These are phyloP conservation scores for Pelargonium cotyledonis DNA, from an alignment of 441 rosid genomes.

Conservation along the genomic window DNA sequence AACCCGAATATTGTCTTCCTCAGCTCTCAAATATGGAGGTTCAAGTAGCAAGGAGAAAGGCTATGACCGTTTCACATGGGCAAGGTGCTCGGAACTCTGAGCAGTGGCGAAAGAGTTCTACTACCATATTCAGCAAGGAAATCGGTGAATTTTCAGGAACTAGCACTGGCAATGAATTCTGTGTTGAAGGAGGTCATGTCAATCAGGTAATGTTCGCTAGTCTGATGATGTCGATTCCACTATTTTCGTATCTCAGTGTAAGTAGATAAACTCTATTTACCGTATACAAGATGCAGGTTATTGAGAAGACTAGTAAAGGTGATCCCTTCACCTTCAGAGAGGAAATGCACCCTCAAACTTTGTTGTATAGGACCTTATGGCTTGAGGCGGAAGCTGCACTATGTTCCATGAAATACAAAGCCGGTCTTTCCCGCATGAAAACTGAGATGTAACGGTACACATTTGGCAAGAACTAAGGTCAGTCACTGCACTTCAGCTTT, in stretches of 20 bases:
- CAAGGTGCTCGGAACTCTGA: constrained; percentile 1
- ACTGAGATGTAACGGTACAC: constrained; percentile 8
- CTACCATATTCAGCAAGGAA: constrained; percentile 11
- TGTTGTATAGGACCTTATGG: constrained; percentile 30
- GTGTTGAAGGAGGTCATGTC: constrained; percentile 13
- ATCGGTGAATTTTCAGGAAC: constrained; percentile 15
- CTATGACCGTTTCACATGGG: constrained; percentile 18
- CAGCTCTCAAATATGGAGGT: constrained; percentile 21
- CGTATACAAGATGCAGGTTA: constrained; percentile 22
- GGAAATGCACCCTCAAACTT: constrained; percentile 22
- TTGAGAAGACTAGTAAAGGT: constrained; percentile 20
- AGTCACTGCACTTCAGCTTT: background rate
- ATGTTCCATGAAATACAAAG: constrained; percentile 27
- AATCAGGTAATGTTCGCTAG: constrained; percentile 19
- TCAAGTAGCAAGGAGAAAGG: constrained; percentile 20
- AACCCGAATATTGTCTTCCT: constrained; percentile 13
- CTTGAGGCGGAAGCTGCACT: constrained; percentile 32
- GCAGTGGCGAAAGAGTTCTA: constrained; percentile 16
- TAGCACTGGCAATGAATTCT: constrained; percentile 12
- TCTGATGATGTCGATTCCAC: constrained; percentile 1
- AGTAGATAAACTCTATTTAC: background rate
- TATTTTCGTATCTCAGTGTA: background rate
- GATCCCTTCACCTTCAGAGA: constrained; percentile 15
- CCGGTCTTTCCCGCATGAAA: constrained; percentile 12
- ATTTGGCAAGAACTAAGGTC: constrained; percentile 9